Evolutionary conservation across 169 alveolate genomes (phyloP), one percentile per base, ranked within the genome.

Genomic region (Cryptosporidium parvum): DNA sequence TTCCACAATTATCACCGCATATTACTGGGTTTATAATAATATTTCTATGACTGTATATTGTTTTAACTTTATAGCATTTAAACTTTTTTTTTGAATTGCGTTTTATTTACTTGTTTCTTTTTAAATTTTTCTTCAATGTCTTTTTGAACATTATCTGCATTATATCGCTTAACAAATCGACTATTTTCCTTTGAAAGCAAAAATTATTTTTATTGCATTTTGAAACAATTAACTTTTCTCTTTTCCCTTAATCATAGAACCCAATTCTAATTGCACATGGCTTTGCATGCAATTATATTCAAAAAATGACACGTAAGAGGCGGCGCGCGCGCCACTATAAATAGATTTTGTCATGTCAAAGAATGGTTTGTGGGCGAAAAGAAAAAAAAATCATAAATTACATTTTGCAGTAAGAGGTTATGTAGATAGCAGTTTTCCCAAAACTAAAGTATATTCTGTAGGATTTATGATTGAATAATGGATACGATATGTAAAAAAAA

Each of bases 301-400:
- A 56, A 56, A 7, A 7, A 56, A 9, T 56, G 67, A 65, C 72
- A 65, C 72, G 72, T 31, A 33, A 33, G 42, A 0, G 51, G 18
- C 5, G 70, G 72, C 72, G 72, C 72, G 72, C 52, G 72, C 72
- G 72, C 51, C 72, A 65, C 16, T 29, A 65, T 31, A 65, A 65
- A 65, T 65, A 65, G 72, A 65, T 65, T 65, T 31, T 31, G 2
- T 62, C 70, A 65, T 65, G 72, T 35, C 10, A 59, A 59, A 59
- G 14, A 26, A 23, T 37, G 33, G 67, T n/a, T 56, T 56, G 67
- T 56, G 67, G 67, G 67, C 21, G 65, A 53, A 1, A 53, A 23
- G 44, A 59, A 21, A 59, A 23, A n/a, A 37, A n/a, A 37, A 65
- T 65, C 71, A 65, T 29, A 33, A 33, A 31, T 37, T 65, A 37